phyloP scores from a whole-genome alignment of 2,329 filamentous ascomycete species.

The Akanthomyces dipterigenus region DNA sequence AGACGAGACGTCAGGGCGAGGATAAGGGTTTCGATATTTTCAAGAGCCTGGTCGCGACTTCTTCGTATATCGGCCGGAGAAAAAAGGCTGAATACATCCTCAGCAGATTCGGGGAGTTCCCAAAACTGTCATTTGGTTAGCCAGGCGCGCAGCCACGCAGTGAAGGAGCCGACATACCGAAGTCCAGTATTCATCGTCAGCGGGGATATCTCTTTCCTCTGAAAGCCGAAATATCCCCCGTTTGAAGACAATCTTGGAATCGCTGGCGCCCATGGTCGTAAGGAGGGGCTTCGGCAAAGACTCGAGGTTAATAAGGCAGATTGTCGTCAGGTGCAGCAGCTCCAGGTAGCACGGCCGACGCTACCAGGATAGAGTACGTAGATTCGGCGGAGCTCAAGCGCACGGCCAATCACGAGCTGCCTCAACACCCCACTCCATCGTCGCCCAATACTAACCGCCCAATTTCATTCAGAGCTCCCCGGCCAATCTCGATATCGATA shows the following conservation, averaged over 20 bases:
- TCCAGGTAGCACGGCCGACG: conserved; percentile 10
- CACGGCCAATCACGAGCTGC: neutral
- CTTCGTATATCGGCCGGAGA: conserved; percentile 82
- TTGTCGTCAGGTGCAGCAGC: neutral
- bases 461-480: neutral
- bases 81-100: conserved; percentile 96
- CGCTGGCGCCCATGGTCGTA: conserved; percentile 80
- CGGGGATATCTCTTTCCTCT: conserved; percentile 80
- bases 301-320: conserved; percentile 2
- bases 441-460: neutral
- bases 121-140: conserved; percentile 62
- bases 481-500: conserved; percentile 4
- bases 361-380: conserved; percentile 1
- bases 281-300: conserved; percentile 15
- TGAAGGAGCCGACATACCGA: conserved; percentile 53
- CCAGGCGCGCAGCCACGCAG: conserved; percentile 5
- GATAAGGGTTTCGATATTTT: conserved; percentile 85
- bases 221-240: conserved; percentile 95
- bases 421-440: neutral
- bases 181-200: conserved; percentile 88
- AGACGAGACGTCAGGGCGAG: conserved; percentile 77
- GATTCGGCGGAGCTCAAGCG: neutral
- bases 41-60: conserved; percentile 74
- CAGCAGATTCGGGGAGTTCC: conserved; percentile 90
- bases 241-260: conserved; percentile 98